These are phyloP conservation scores for Hypsizygus marmoreus DNA, from an alignment of 768 basidiomycete genomes.

Conservation along the genomic window DNA sequence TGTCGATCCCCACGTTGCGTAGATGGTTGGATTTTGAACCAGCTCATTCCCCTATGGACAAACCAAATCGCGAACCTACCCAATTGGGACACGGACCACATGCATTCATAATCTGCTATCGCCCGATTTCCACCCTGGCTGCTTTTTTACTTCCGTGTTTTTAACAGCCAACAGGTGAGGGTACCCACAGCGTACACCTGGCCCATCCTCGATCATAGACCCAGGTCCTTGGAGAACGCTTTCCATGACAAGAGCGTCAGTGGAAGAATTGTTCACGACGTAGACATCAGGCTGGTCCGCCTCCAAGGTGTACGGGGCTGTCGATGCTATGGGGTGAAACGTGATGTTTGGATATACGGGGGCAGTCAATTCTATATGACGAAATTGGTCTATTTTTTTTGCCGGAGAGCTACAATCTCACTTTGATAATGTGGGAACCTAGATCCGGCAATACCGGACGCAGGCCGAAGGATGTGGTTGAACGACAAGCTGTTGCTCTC, in stretches of 20 bases:
- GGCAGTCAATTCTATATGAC: not conserved
- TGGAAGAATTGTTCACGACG: no score
- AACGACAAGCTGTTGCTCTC: no score
- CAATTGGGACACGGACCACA: no score
- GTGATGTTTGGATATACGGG: not conserved
- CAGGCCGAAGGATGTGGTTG: not conserved
- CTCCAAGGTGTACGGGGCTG: not conserved
- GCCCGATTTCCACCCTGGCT: slow-evolving; percentile 20
- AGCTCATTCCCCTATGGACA: no score
- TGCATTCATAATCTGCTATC: slow-evolving; percentile 13
- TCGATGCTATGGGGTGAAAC: not conserved
- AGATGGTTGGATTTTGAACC: slow-evolving; percentile 6
- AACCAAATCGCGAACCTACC: not conserved
- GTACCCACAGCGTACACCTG: no score
- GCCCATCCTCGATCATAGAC: no score
- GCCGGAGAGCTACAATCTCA: no score
- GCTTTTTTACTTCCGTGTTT: slow-evolving; percentile 11
- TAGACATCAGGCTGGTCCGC: no score
- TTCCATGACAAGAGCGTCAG: no score
- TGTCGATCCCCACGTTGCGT: slow-evolving; percentile 14
- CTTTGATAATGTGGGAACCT: not conserved
- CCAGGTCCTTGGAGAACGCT: no score
- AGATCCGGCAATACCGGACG: slow-evolving; percentile 4
- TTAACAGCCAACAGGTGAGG: no score
- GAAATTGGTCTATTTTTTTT: not conserved